phyloP scores from a whole-genome alignment of 768 basidiomycete genomes.

The Calvatia gigantea region DNA sequence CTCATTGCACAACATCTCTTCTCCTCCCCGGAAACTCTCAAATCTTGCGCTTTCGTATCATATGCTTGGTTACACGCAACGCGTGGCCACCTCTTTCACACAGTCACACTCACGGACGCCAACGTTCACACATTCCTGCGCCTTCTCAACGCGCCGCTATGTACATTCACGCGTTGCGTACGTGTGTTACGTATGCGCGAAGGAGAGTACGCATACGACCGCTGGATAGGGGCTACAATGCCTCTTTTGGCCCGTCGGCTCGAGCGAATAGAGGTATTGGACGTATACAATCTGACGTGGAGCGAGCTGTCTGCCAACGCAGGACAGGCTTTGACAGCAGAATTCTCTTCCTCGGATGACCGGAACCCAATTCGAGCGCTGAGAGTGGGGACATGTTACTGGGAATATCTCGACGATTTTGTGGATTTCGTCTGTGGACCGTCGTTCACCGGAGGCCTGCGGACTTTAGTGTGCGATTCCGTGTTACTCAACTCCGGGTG shows the following conservation, averaged over 20 bases:
- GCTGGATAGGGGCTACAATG: conserved; percentile 1
- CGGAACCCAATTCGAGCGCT: not conserved
- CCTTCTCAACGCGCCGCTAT: not conserved
- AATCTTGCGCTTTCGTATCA: conserved; percentile 1
- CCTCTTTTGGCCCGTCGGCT: not conserved
- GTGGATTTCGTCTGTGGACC: not conserved
- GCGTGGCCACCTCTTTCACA: not conserved
- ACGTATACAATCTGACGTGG: conserved; percentile 11
- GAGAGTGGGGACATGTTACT: conserved; percentile 10
- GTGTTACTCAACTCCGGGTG: conserved; percentile 5
- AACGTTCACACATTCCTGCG: not conserved
- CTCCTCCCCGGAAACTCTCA: not conserved
- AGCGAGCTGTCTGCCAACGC: not conserved
- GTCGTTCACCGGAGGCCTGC: not conserved
- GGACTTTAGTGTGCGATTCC: conserved; percentile 4
- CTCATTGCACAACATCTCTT: conserved; percentile 1
- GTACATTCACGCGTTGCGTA: not conserved
- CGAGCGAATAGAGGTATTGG: not conserved
- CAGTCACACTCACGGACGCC: not conserved
- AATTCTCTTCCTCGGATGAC: not conserved
- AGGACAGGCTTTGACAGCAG: not conserved
- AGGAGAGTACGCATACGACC: conserved; percentile 3
- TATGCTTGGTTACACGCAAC: not conserved
- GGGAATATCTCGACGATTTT: conserved; percentile 6
- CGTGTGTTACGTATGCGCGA: conserved; percentile 5